Evolutionary conservation across 2,329 filamentous ascomycete genomes (phyloP).

Genomic region (Diaporthe sp.): DNA sequence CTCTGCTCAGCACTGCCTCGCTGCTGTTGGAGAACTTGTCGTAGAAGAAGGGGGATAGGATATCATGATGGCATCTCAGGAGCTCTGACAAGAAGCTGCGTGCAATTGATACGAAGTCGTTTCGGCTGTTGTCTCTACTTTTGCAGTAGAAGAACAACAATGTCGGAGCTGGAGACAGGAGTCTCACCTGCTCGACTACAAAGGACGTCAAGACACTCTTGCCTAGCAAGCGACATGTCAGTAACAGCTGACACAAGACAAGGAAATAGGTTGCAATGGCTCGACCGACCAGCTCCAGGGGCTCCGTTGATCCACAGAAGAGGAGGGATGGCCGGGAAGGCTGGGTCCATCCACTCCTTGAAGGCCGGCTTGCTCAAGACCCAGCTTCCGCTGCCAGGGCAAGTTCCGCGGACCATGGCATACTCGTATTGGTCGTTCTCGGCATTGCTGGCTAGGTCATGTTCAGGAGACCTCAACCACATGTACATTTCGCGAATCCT

Average conservation of each 20-base stretch:
- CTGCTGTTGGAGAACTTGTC: conserved; percentile 49
- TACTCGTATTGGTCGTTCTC: conserved; percentile 6
- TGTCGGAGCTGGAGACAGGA: conserved; percentile 34
- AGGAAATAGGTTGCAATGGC: background rate
- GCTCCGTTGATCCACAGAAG: conserved; percentile 55
- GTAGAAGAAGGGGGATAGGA: conserved; percentile 48
- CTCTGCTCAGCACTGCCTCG: conserved; percentile 45
- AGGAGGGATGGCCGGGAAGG: conserved; percentile 40
- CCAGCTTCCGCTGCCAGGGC: conserved; percentile 46
- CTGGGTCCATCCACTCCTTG: conserved; percentile 43
- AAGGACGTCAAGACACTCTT: conserved; percentile 51
- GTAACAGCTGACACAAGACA: background rate
- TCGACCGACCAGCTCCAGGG: conserved; percentile 52
- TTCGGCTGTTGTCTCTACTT: conserved; percentile 46
- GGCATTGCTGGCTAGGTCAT: background rate
- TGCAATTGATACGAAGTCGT: conserved; percentile 49
- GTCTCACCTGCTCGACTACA: conserved; percentile 49
- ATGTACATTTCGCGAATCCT: conserved; percentile 40
- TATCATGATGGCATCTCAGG: conserved; percentile 44
- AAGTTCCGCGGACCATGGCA: conserved; percentile 39
- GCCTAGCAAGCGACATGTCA: background rate
- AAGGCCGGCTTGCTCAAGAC: conserved; percentile 45
- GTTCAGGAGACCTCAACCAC: conserved; percentile 18
- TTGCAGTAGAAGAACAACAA: conserved; percentile 56
- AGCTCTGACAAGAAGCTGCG: conserved; percentile 52